Evolutionary conservation across 2,329 filamentous ascomycete genomes (phyloP).

Genomic region (Geosmithia morbida): DNA sequence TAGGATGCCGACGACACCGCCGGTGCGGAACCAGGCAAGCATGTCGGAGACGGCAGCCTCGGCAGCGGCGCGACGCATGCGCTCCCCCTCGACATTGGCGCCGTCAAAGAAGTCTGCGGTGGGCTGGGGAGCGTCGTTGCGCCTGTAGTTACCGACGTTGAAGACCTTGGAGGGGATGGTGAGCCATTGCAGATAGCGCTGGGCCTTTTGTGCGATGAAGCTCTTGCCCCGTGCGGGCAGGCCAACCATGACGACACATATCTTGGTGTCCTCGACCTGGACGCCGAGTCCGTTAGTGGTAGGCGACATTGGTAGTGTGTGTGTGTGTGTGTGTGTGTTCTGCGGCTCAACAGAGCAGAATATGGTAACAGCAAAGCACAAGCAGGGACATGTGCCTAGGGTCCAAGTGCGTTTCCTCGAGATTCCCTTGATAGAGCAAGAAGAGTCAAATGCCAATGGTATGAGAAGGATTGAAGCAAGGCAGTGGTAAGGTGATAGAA

Average conservation of each 20-base stretch:
- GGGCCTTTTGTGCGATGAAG: slow-evolving; percentile 91
- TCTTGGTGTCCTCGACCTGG: slow-evolving; percentile 88
- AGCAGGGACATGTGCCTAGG: background rate
- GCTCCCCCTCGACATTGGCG: slow-evolving; percentile 79
- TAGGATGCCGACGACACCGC: slow-evolving; percentile 83
- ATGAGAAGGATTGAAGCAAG: background rate
- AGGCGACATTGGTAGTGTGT: background rate
- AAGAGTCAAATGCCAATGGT: no score
- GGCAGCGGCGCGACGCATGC: slow-evolving; percentile 72
- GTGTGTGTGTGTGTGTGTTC: background rate
- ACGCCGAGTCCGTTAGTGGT: slow-evolving; percentile 52
- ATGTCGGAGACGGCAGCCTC: slow-evolving; percentile 89
- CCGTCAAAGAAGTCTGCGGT: slow-evolving; percentile 92
- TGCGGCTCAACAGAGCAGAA: background rate
- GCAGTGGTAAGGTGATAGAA: background rate
- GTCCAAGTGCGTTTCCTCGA: no score
- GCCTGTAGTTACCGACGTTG: slow-evolving; percentile 94
- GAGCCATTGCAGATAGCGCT: slow-evolving; percentile 92
- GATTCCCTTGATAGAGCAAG: no score
- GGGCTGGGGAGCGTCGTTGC: slow-evolving; percentile 77
- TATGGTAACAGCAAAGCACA: background rate
- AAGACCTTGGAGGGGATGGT: slow-evolving; percentile 89
- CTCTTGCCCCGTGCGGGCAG: slow-evolving; percentile 92
- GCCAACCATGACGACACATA: slow-evolving; percentile 98
- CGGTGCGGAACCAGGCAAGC: slow-evolving; percentile 78